Conservation (phyloP, 2,329 filamentous ascomycete genomes). For the Hortaea sp. region DNA sequence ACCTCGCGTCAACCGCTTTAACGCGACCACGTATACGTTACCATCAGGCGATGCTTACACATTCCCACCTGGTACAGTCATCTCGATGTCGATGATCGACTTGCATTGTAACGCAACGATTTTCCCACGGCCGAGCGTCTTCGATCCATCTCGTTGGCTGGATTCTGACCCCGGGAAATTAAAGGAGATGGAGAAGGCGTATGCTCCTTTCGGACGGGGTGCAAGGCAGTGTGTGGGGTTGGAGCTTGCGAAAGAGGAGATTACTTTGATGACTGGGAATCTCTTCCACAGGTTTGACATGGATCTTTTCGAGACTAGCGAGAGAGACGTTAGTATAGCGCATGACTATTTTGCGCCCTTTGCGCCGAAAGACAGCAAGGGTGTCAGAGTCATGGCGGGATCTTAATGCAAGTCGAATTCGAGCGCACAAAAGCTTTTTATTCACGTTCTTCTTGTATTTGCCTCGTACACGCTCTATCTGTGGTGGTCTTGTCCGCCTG, state of each 20-base stretch:
- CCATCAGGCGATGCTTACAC: constrained; percentile 9
- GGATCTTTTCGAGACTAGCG: constrained; percentile 14
- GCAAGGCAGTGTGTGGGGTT: constrained; percentile 19
- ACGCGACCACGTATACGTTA: constrained; percentile 4
- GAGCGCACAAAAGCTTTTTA: too few relatives aligned
- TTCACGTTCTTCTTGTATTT: too few relatives aligned
- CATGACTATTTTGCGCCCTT: constrained; percentile 3
- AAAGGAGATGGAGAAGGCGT: constrained; percentile 17
- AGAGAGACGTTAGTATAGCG: constrained; percentile 10
- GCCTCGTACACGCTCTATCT: too few relatives aligned
- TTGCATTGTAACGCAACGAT: constrained; percentile 24
- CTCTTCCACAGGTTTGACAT: constrained; percentile 24
- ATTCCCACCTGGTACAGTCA: constrained; percentile 16
- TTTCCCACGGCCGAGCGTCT: constrained; percentile 22
- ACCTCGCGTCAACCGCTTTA: constrained; percentile 15
- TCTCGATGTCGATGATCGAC: constrained; percentile 22
- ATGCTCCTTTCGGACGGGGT: constrained; percentile 24
- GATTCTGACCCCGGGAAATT: constrained; percentile 10
- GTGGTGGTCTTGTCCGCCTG: too few relatives aligned
- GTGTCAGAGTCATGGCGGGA: neutral
- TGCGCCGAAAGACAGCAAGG: constrained; percentile 1
- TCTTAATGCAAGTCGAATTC: neutral
- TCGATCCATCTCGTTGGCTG: constrained; percentile 25
- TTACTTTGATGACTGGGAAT: constrained; percentile 23
- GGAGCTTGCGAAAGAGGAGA: constrained; percentile 26